Conservation (phyloP, 2,329 filamentous ascomycete genomes). For the Ceratocystis lukuohia region DNA sequence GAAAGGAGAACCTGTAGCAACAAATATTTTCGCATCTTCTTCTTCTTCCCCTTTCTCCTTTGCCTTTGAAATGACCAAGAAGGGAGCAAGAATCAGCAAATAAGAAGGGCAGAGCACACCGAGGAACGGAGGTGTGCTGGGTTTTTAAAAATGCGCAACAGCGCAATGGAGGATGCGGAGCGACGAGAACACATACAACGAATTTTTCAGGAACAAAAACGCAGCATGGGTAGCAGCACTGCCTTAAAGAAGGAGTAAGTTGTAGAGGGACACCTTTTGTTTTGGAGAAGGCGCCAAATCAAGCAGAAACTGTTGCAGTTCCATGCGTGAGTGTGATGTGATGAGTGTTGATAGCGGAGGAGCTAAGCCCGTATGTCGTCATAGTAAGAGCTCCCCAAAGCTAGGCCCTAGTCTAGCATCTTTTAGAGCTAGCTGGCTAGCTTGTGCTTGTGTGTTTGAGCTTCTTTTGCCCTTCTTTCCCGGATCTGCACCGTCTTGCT, state of each 20-base stretch:
- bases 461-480: not conserved
- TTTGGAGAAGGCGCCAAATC: not conserved
- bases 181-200: not conserved
- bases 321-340: not conserved
- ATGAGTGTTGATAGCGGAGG: not conserved
- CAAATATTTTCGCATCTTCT: not conserved
- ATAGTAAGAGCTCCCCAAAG: not conserved
- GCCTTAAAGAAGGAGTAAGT: not conserved
- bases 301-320: not conserved
- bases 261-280: not conserved
- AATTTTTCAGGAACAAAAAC: constrained; percentile 4
- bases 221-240: not conserved
- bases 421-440: too few species aligned
- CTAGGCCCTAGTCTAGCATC: too few species aligned
- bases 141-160: not conserved
- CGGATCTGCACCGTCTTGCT: not conserved
- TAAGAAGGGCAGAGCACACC: not conserved
- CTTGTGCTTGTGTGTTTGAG: not conserved
- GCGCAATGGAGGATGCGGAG: constrained; percentile 4
- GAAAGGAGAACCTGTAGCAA: not conserved
- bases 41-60: too few species aligned
- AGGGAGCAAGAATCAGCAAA: not conserved
- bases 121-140: not conserved
- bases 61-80: not conserved
- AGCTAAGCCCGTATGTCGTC: not conserved